Conservation (phyloP, 306 rosid species). For the Ormosia emarginata region DNA sequence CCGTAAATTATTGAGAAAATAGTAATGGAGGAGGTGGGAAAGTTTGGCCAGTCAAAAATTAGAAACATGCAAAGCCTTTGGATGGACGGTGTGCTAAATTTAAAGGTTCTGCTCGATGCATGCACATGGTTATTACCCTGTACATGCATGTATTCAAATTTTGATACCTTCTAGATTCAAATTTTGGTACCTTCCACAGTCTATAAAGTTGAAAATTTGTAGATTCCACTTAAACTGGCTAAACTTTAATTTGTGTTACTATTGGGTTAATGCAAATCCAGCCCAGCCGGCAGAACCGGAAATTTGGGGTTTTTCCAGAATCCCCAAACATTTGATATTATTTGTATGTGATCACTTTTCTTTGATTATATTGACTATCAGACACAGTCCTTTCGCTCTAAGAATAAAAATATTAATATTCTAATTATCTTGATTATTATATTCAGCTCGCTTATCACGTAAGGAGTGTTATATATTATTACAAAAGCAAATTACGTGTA, state of each 20-base stretch:
- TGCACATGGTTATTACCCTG: too few species aligned
- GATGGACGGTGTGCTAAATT: too few species aligned
- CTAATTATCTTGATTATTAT: too few species aligned
- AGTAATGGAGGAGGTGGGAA: too few species aligned
- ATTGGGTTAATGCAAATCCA: neutral
- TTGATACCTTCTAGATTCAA: too few species aligned
- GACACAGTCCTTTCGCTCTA: neutral
- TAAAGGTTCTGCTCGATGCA: neutral
- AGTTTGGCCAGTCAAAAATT: too few species aligned
- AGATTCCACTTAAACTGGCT: too few species aligned
- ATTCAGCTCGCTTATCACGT: neutral
- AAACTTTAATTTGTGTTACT: neutral
- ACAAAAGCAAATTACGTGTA: neutral
- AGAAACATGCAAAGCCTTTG: too few species aligned
- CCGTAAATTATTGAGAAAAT: too few species aligned
- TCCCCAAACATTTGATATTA: neutral
- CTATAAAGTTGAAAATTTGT: neutral
- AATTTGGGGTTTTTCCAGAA: neutral
- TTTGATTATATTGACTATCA: neutral
- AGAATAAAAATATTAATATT: neutral
- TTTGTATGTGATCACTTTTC: neutral
- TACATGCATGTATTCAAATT: neutral
- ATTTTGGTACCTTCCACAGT: neutral
- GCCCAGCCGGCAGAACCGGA: neutral
- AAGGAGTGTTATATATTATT: neutral